Evolutionary conservation across 1,284 basidiomycete genomes (phyloP).

Genomic region (Porogramme epimiltina): DNA sequence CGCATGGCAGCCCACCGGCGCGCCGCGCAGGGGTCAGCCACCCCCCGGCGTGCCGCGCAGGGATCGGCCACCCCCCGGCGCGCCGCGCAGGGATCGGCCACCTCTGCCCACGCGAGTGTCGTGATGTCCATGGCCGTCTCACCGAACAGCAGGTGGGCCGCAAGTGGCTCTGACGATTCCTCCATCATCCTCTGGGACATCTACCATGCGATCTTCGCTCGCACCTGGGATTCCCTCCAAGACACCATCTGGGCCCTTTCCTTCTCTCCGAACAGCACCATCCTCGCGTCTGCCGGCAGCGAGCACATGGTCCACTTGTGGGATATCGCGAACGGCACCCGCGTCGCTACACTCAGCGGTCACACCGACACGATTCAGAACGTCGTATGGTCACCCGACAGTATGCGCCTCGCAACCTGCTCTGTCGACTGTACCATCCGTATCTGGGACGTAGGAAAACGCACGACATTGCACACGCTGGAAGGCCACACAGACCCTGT

Average conservation of each 20-base stretch:
- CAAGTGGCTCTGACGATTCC: constrained; percentile 21
- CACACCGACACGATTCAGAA: constrained; percentile 29
- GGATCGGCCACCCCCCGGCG: no score
- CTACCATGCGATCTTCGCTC: not conserved
- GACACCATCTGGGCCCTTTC: not conserved
- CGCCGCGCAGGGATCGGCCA: no score
- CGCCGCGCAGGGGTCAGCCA: no score
- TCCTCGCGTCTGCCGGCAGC: not conserved
- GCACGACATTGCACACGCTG: no score
- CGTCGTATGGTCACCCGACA: constrained; percentile 60
- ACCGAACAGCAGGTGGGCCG: constrained; percentile 18
- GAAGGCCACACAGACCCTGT: constrained; percentile 11
- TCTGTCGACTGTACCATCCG: not conserved
- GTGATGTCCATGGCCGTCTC: constrained; percentile 20
- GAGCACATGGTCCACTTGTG: not conserved
- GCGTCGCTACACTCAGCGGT: not conserved
- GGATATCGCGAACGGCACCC: not conserved
- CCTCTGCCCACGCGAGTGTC: constrained; percentile 4
- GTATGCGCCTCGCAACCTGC: constrained; percentile 20
- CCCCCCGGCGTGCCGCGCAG: no score
- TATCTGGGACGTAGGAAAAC: not conserved
- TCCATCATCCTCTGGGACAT: not conserved
- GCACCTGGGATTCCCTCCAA: not conserved
- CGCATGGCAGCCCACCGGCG: not conserved
- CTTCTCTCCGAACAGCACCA: not conserved